Evolutionary conservation across 345 rosid species (phyloP).

Genomic region (Punica granatum): DNA sequence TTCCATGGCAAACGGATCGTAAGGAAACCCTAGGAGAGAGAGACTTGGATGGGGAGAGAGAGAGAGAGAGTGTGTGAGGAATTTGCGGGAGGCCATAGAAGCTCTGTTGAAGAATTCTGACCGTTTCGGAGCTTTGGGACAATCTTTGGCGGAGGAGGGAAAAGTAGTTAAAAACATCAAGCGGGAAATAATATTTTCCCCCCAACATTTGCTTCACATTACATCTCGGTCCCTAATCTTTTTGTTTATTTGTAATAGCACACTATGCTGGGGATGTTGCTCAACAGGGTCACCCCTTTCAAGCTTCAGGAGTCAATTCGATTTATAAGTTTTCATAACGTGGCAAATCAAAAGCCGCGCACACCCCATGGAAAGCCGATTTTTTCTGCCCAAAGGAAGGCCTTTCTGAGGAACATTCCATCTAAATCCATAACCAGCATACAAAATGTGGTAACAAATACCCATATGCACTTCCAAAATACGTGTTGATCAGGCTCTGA

Average conservation of each 20-base stretch:
- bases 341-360: too few species aligned
- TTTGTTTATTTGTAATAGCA: not conserved
- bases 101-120: not conserved
- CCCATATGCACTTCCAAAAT: too few species aligned
- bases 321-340: too few species aligned
- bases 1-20: not conserved
- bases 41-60: not conserved
- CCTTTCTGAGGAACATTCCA: too few species aligned
- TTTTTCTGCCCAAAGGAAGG: too few species aligned
- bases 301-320: not conserved
- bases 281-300: not conserved
- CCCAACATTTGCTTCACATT: not conserved
- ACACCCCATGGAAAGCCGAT: too few species aligned
- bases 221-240: not conserved
- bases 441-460: too few species aligned
- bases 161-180: not conserved
- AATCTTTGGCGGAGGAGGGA: not conserved
- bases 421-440: too few species aligned
- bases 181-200: not conserved
- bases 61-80: conserved; percentile 5
- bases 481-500: too few species aligned
- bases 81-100: conserved; percentile 1
- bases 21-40: not conserved
- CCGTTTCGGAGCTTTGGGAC: not conserved
- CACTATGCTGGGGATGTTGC: too few species aligned